A percentile compares a stretch with the other conserved stretches of the same genome.
These are phyloP conservation scores for Parachaetomium inaequale DNA, from an alignment of 495 filamentous ascomycete genomes.

Conservation along the genomic window DNA sequence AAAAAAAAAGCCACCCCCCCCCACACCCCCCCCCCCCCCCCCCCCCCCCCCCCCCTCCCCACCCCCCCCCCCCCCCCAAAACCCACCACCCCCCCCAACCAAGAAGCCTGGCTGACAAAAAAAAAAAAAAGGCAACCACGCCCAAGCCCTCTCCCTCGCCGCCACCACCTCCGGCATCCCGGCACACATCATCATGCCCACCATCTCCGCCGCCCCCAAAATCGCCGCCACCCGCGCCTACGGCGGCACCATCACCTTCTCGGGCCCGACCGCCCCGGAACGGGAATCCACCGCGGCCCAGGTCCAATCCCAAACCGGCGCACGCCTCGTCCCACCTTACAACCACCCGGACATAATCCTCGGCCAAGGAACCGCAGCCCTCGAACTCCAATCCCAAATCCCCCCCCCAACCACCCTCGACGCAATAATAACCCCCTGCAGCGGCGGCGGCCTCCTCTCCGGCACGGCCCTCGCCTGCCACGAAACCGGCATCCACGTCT, in stretches of 20 bases:
- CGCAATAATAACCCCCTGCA: constrained; percentile 81
- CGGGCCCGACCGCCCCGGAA: constrained; percentile 73
- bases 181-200: constrained; percentile 87
- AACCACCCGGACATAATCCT: constrained; percentile 88
- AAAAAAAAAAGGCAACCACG: constrained; percentile 69
- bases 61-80: background rate
- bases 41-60: background rate
- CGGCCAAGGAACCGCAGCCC: constrained; percentile 80
- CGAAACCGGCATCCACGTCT: constrained; percentile 65
- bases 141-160: constrained; percentile 88
- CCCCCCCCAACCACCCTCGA: constrained; percentile 43
- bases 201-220: constrained; percentile 76
- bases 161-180: constrained; percentile 58
- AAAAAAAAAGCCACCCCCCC: too few species aligned
- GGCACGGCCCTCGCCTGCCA: constrained; percentile 74
- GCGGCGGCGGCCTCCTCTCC: constrained; percentile 83
- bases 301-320: constrained; percentile 65
- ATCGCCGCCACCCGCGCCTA: constrained; percentile 75
- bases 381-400: constrained; percentile 62
- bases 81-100: background rate
- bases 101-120: background rate
- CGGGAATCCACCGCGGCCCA: constrained; percentile 69
- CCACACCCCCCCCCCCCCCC: background rate
- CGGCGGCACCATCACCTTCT: constrained; percentile 76
- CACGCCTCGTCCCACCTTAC: constrained; percentile 80